A percentile compares a stretch with the other conserved stretches of the same genome.
Conservation (phyloP, 2,329 filamentous ascomycete genomes). For the Phialophora chinensis region DNA sequence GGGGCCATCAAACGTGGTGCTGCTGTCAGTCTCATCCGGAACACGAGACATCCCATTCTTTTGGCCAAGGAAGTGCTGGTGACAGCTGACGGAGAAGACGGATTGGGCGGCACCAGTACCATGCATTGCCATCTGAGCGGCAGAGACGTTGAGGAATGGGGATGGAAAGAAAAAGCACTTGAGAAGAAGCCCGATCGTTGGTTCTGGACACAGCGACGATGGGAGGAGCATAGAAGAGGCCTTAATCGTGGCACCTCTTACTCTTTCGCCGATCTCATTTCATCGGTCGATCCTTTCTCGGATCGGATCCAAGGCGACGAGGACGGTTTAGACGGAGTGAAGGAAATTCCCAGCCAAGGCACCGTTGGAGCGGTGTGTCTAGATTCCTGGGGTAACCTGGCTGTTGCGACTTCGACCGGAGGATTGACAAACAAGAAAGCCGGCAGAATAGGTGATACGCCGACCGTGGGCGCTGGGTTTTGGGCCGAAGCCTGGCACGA, state of each 20-base stretch:
- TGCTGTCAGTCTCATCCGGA: conserved; percentile 73
- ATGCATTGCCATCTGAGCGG: conserved; percentile 73
- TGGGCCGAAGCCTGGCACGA: conserved; percentile 83
- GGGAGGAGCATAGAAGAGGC: conserved; percentile 76
- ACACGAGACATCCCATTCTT: conserved; percentile 79
- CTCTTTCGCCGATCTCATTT: conserved; percentile 29
- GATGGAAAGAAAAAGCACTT: conserved; percentile 62
- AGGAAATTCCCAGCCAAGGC: conserved; percentile 77
- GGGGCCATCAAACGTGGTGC: conserved; percentile 71
- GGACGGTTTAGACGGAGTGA: conserved; percentile 54
- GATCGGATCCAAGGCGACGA: conserved; percentile 49
- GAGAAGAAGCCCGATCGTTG: conserved; percentile 72
- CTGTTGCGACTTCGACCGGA: conserved; percentile 70
- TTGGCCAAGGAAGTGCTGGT: conserved; percentile 75
- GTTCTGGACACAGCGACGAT: conserved; percentile 78
- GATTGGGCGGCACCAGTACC: conserved; percentile 43
- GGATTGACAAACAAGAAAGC: conserved; percentile 89
- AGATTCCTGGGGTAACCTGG: conserved; percentile 75
- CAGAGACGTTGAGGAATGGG: conserved; percentile 70
- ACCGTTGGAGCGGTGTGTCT: conserved; percentile 84
- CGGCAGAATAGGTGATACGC: conserved; percentile 84
- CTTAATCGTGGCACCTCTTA: conserved; percentile 47
- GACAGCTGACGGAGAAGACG: conserved; percentile 64
- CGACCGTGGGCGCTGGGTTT: conserved; percentile 81
- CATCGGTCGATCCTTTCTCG: conserved; percentile 22